Conservation (phyloP, 768 basidiomycete genomes). For the Infundibulicybe gibba region DNA sequence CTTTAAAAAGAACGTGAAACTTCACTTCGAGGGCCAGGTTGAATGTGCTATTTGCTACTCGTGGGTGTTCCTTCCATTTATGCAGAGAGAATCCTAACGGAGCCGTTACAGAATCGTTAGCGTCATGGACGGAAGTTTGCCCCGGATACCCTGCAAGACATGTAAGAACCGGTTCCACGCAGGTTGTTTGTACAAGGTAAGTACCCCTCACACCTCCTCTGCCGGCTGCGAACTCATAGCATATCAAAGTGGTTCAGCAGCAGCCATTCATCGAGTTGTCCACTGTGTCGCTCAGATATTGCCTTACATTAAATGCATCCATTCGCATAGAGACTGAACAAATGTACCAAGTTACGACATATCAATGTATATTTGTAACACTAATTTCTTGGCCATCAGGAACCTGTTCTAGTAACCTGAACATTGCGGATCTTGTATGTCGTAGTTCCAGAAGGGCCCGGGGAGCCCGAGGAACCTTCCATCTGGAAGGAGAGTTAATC, state of each 20-base stretch:
- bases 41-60: slow-evolving; percentile 98
- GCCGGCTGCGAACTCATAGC: slow-evolving; percentile 2
- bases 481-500: slow-evolving; percentile 22
- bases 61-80: slow-evolving; percentile 35
- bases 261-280: slow-evolving; percentile 89
- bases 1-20: slow-evolving; percentile 91
- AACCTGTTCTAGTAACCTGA: slow-evolving; percentile 30
- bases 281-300: slow-evolving; percentile 59
- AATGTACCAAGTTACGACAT: background rate
- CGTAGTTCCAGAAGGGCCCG: slow-evolving; percentile 36
- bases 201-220: slow-evolving; percentile 7
- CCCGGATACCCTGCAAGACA: slow-evolving; percentile 88
- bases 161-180: slow-evolving; percentile 95
- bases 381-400: slow-evolving; percentile 9
- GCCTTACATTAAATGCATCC: background rate
- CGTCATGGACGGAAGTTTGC: slow-evolving; percentile 82
- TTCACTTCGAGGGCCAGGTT: slow-evolving; percentile 93
- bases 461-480: slow-evolving; percentile 42
- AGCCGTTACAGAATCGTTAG: slow-evolving; percentile 70
- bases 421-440: slow-evolving; percentile 40
- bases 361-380: too few species aligned
- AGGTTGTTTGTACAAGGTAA: slow-evolving; percentile 84
- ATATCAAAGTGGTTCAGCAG: slow-evolving; percentile 76
- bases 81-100: background rate
- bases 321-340: slow-evolving; percentile 13